Evolutionary conservation across 768 basidiomycete genomes (phyloP).

Genomic region (Russula compacta): DNA sequence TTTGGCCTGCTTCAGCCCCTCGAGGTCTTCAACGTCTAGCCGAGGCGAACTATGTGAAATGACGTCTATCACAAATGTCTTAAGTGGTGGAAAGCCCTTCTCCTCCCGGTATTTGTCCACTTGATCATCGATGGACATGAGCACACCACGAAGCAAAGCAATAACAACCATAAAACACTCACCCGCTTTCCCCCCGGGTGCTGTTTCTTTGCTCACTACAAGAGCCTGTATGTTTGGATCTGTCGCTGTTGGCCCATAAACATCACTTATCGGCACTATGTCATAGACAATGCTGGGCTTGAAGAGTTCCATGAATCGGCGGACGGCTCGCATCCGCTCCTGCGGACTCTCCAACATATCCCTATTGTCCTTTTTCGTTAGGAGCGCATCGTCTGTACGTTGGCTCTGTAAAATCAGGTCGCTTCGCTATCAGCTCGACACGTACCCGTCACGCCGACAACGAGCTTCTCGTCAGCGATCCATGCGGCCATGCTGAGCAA

Average conservation of each 20-base stretch:
- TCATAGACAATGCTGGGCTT: conserved; percentile 56
- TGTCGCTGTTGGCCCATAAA: conserved; percentile 85
- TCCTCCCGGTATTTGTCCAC: conserved; percentile 56
- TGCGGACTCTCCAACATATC: conserved; percentile 56
- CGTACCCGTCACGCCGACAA: conserved; percentile 83
- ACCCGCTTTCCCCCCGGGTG: conserved; percentile 68
- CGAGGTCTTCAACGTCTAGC: conserved; percentile 57
- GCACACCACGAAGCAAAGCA: background rate
- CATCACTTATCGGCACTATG: conserved; percentile 68
- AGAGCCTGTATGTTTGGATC: conserved; percentile 87
- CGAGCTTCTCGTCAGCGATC: conserved; percentile 69
- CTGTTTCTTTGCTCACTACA: conserved; percentile 86
- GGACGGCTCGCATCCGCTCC: conserved; percentile 46
- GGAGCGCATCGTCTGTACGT: conserved; percentile 52
- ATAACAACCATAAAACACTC: conserved; percentile 25
- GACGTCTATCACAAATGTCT: conserved; percentile 79
- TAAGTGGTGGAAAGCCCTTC: conserved; percentile 48
- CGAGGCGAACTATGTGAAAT: conserved; percentile 59
- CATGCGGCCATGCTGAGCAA: conserved; percentile 87
- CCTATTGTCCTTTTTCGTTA: conserved; percentile 61
- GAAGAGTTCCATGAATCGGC: conserved; percentile 63
- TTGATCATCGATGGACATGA: conserved; percentile 25
- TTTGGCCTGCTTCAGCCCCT: conserved; percentile 67
- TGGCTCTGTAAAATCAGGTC: background rate
- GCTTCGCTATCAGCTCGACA: background rate